phyloP scores from a whole-genome alignment of 1,284 basidiomycete genomes.

The Cryptococcus amylolentus region DNA sequence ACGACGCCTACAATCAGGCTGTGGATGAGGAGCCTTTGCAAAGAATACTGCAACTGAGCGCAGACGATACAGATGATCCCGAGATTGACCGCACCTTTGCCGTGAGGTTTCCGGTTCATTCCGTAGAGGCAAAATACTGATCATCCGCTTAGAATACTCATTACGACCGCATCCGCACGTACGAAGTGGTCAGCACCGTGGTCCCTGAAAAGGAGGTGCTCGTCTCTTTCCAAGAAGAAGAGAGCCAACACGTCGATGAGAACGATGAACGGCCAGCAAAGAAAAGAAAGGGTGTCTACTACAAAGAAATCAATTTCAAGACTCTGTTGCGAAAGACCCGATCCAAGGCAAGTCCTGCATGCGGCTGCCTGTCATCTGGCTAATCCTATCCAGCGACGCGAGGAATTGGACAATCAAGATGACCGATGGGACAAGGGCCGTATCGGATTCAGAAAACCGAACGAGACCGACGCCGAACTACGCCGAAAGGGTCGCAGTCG shows the following conservation, averaged over 20 bases:
- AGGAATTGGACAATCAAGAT: conserved; percentile 16
- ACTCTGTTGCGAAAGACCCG: conserved; percentile 82
- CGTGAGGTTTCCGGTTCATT: conserved; percentile 12
- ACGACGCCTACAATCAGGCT: conserved; percentile 21
- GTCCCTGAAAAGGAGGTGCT: conserved; percentile 65
- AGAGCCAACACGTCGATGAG: conserved; percentile 48
- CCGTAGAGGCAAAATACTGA: background rate
- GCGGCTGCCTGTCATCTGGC: background rate
- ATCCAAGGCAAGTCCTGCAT: conserved; percentile 58
- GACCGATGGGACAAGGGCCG: conserved; percentile 40
- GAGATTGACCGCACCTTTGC: conserved; percentile 30
- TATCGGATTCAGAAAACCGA: conserved; percentile 30
- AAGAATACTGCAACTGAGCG: conserved; percentile 17
- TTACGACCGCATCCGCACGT: conserved; percentile 42
- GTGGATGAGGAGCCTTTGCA: conserved; percentile 22
- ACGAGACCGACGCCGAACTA: conserved; percentile 19
- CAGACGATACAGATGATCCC: conserved; percentile 22
- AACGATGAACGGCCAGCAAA: conserved; percentile 23
- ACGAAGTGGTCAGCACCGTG: conserved; percentile 38
- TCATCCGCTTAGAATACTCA: conserved; percentile 22
- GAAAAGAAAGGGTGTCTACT: conserved; percentile 67
- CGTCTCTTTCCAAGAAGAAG: conserved; percentile 65
- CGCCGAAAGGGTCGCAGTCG: conserved; percentile 9
- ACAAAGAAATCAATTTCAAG: conserved; percentile 80
- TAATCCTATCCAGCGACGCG: conserved; percentile 9